Evolutionary conservation across 106 monocot species (phyloP).

Genomic region (Dendrobium catenatum): DNA sequence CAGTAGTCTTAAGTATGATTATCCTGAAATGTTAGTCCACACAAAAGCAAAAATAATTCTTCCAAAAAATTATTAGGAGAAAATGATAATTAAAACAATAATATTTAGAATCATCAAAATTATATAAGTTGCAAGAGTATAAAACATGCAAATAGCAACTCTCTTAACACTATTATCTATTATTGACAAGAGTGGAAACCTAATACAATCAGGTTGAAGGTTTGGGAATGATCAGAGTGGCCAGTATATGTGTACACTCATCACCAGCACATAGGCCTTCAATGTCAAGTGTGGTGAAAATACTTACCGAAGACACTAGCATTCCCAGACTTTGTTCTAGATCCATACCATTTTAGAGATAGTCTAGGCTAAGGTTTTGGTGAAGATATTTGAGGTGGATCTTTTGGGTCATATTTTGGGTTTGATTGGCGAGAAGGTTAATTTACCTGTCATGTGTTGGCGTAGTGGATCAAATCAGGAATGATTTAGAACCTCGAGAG

Average conservation of each 20-base stretch:
- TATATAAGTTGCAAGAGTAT: background rate
- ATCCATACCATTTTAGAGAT: constrained; percentile 7
- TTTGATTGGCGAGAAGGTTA: too few species aligned
- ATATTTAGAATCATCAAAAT: too few species aligned
- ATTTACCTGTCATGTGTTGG: too few species aligned
- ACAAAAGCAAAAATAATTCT: too few species aligned
- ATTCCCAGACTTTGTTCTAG: background rate
- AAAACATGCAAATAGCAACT: background rate
- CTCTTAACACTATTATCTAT: background rate
- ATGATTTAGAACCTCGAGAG: too few species aligned
- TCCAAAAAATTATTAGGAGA: too few species aligned
- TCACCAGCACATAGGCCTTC: background rate
- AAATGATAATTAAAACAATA: too few species aligned
- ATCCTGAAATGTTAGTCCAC: too few species aligned
- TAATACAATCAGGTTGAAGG: background rate
- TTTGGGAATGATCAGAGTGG: constrained; percentile 4
- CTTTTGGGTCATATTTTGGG: too few species aligned
- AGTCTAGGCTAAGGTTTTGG: background rate
- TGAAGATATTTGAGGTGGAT: too few species aligned
- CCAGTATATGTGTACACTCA: background rate
- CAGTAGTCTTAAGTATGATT: too few species aligned
- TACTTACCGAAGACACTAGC: background rate
- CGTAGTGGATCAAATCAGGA: too few species aligned
- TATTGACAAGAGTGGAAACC: background rate
- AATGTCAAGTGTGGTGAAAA: constrained; percentile 1